Evolutionary conservation across 2,329 filamentous ascomycete species (phyloP), one percentile per base, ranked within the genome.

Genomic region (Cordyceps militaris): DNA sequence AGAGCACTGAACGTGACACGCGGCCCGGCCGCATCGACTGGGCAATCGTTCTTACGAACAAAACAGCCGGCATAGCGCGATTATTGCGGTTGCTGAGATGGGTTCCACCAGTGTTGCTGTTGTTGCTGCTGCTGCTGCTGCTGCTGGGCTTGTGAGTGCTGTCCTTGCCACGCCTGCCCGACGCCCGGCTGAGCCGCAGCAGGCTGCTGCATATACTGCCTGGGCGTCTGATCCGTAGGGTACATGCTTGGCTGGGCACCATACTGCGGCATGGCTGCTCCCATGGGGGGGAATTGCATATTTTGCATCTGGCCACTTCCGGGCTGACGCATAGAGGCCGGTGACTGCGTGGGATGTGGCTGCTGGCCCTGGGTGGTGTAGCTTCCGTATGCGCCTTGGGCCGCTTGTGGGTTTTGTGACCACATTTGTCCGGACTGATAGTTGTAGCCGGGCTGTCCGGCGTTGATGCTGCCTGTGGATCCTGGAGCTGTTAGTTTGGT

Each of bases 181-280:
- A 73, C 71, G 4, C 72, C 73, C 4, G 84, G 71, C 64, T 79
- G 72, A 13, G 30, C 42, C 8, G 49, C 43, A 70, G 80, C 74
- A n/a, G 55, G 46, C 71, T 85, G 78, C 65, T 87, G 84, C 82
- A 91, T 81, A 73, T 87, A 87, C 66, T 85, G 81, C 54, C 84
- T 76, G 4, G 82, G 80, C 1, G 82, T 84, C 70, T 85, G 83
- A 48, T 87, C 84, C 28, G 82, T 72, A 19, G 81, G 73, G 63
- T 85, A 85, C 65, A 86, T 81, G 53, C 76, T 77, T 64, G 84
- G 81, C 8, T 77, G 74, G 26, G 79, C 74, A 36, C 77, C 76
- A 65, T 86, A 85, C 34, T 76, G 75, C 21, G 55, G 46, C 70
- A 87, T 79, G 43, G 78, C 77, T 42, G 78, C 77, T 42, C 79